These are phyloP conservation scores for Fusarium siculi DNA, from an alignment of 2,329 filamentous ascomycete genomes.

Conservation along the genomic window DNA sequence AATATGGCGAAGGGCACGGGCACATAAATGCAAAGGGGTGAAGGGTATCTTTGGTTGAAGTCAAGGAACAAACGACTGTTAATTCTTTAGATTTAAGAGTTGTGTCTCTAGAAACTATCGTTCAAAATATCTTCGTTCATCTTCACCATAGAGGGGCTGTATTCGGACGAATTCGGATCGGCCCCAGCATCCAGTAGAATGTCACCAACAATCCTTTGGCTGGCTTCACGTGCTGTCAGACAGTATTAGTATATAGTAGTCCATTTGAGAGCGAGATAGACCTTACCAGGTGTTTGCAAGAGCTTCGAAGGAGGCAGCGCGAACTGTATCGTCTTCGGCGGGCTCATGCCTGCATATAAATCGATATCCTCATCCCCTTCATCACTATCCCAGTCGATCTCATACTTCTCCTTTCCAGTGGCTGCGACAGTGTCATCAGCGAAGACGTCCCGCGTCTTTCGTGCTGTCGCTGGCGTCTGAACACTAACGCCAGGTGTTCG, in stretches of 20 bases:
- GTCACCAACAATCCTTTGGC: conserved; percentile 82
- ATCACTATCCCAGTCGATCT: conserved; percentile 80
- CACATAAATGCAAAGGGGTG: not conserved
- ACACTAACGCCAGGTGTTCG: conserved; percentile 87
- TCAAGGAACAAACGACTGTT: not conserved
- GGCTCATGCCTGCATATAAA: conserved; percentile 79
- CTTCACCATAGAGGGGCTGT: conserved; percentile 73
- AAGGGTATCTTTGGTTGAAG: conserved; percentile 23
- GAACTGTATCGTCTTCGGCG: conserved; percentile 93
- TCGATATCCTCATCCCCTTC: conserved; percentile 73
- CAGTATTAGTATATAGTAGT: not conserved
- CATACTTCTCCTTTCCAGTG: conserved; percentile 56
- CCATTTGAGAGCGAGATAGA: not conserved
- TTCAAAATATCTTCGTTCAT: conserved; percentile 71
- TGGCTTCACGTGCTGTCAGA: conserved; percentile 76
- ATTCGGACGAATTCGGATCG: conserved; percentile 64
- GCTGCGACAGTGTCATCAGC: conserved; percentile 40
- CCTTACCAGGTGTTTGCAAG: conserved; percentile 80
- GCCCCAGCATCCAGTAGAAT: conserved; percentile 80
- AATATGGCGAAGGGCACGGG: not conserved
- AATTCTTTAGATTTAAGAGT: not conserved
- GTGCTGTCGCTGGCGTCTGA: conserved; percentile 72
- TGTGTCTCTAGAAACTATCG: conserved; percentile 64
- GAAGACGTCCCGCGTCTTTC: conserved; percentile 63
- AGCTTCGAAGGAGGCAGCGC: conserved; percentile 80